A percentile compares a stretch with the other conserved stretches of the same genome.
phyloP scores from a whole-genome alignment of 306 rosid genomes.

The Dalbergia cultrata region DNA sequence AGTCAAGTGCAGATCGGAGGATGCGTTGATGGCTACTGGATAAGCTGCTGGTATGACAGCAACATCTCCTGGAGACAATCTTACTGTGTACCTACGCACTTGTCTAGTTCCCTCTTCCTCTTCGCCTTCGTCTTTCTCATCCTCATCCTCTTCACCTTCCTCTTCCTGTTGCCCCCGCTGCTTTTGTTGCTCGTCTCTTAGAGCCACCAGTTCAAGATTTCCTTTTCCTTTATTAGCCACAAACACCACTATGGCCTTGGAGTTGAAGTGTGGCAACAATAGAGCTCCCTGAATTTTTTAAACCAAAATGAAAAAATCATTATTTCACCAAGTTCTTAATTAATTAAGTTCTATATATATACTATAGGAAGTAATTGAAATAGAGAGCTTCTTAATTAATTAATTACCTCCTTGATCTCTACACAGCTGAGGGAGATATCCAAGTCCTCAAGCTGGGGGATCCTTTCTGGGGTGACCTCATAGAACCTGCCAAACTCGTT shows the following conservation, averaged over 20 bases:
- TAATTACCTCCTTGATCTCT: background rate
- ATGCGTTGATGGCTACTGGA: constrained; percentile 50
- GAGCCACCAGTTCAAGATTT: constrained; percentile 27
- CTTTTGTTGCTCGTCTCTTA: background rate
- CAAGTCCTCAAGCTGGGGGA: constrained; percentile 32
- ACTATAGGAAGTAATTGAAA: no score
- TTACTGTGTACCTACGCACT: constrained; percentile 35
- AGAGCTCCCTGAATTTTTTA: constrained; percentile 40
- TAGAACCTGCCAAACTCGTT: constrained; percentile 48
- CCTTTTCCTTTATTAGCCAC: constrained; percentile 38
- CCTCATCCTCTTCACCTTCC: background rate
- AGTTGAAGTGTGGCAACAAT: constrained; percentile 44
- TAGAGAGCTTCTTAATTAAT: no score
- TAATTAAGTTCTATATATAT: no score
- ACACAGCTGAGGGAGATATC: background rate
- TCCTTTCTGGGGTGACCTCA: constrained; percentile 38
- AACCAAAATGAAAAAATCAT: background rate
- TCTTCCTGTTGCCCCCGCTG: background rate
- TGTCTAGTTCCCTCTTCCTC: background rate
- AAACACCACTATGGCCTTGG: constrained; percentile 20
- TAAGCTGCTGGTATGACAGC: constrained; percentile 49
- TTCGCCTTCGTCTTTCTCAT: background rate
- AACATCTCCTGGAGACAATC: constrained; percentile 38
- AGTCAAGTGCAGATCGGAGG: constrained; percentile 38
- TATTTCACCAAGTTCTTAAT: no score